A percentile compares a stretch with the other conserved stretches of the same genome.
phyloP scores from a whole-genome alignment of 306 rosid species.

The Dalbergia oliveri region DNA sequence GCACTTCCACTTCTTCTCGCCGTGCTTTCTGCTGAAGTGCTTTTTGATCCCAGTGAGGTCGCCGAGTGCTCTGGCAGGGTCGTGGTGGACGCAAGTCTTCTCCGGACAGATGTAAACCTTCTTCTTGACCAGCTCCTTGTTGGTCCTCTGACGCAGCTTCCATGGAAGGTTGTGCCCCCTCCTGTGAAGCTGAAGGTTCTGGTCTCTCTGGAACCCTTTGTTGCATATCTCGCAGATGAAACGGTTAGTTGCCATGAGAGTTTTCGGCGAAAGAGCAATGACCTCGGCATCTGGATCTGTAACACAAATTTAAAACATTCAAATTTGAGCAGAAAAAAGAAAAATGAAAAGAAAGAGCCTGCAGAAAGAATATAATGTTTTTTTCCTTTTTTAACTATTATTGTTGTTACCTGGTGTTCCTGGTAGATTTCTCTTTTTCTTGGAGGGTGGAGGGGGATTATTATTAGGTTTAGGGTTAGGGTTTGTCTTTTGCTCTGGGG shows the following conservation, averaged over 20 bases:
- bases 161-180: conserved; percentile 92
- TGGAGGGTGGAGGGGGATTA: conserved; percentile 46
- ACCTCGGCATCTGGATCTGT: conserved; percentile 97
- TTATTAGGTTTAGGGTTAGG: conserved; percentile 59
- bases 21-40: conserved; percentile 84
- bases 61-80: conserved; percentile 78
- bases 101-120: conserved; percentile 90
- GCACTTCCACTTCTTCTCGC: conserved; percentile 97
- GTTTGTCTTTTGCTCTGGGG: conserved; percentile 62
- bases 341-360: background rate
- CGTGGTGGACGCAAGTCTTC: conserved; percentile 85
- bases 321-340: background rate
- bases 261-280: conserved; percentile 76
- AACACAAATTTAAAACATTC: background rate
- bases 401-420: conserved; percentile 75
- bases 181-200: conserved; percentile 83
- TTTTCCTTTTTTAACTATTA: too few species aligned
- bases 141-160: conserved; percentile 74
- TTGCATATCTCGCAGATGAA: conserved; percentile 91
- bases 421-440: conserved; percentile 88
- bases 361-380: too few species aligned
- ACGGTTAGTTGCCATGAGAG: conserved; percentile 86
- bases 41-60: conserved; percentile 93
- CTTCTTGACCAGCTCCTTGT: conserved; percentile 72
- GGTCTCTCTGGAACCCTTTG: conserved; percentile 92